These are phyloP conservation scores for Boletus eberwhitei DNA, from an alignment of 768 basidiomycete genomes.

Conservation along the genomic window DNA sequence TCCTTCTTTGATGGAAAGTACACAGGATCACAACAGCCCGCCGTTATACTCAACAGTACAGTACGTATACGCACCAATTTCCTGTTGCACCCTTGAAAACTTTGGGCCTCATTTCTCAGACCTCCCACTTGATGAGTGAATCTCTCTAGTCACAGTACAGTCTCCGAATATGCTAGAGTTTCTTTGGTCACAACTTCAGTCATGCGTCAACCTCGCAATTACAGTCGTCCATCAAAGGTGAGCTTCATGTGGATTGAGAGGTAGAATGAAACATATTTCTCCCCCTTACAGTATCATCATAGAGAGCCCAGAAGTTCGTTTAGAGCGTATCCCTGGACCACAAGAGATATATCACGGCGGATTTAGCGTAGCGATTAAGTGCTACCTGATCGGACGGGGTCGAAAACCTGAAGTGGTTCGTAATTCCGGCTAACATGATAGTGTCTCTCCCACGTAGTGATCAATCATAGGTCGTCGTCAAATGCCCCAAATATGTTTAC, in stretches of 20 bases:
- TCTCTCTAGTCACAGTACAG: neutral
- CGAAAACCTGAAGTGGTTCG: slow-evolving; percentile 12
- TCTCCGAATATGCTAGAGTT: neutral
- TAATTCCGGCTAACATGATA: neutral
- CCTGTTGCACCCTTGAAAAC: too few species aligned
- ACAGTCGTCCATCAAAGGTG: neutral
- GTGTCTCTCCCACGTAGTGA: neutral
- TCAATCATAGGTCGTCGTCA: slow-evolving; percentile 7
- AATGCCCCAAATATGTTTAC: slow-evolving; percentile 5
- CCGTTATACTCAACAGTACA: too few species aligned
- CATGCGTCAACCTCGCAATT: neutral
- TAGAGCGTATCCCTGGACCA: slow-evolving; percentile 11
- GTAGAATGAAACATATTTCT: neutral
- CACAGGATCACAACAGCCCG: too few species aligned
- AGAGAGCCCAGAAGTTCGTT: neutral
- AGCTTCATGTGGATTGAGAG: neutral
- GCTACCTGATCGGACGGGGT: neutral
- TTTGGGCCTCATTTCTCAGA: too few species aligned
- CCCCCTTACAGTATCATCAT: neutral
- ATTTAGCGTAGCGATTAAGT: slow-evolving; percentile 6
- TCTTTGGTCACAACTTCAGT: neutral
- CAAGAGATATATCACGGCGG: slow-evolving; percentile 8
- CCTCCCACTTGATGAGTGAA: neutral
- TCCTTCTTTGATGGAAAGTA: too few species aligned
- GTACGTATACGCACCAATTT: too few species aligned